Base-by-base conservation (phyloP, 257 asterid genomes). In the Scutellaria minor region DNA sequence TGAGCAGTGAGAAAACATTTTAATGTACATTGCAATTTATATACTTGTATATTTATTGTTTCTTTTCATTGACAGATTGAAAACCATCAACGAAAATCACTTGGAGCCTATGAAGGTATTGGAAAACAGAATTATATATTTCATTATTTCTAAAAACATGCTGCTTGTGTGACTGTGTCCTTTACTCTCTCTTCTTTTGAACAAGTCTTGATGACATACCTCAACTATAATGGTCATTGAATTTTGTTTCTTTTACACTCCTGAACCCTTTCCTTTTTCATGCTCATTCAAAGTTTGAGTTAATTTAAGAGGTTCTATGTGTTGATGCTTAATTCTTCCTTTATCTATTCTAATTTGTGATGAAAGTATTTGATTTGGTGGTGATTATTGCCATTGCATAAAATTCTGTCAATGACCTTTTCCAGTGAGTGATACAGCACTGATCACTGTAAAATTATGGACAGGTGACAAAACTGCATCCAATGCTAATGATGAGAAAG, bases 401-500 rank as follows among this genome's bases (percentile, higher is more conserved):
- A 22, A 53, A 31, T 51, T 53, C 47, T 65, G 50, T 54, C 54
- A 55, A 8, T 46, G 64, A 52, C 15, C 64, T 67, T 70, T 74
- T 18, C 42, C 46, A 39, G 59, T 47, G 56, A 65, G 74, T 9
- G 35, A 31, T 47, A 50, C 22, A 13, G n/a, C 51, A 71, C 77
- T 72, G 68, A 72, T 53, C 65, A 45, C 77, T 51, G 44, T 79
- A 40, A 60, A 80, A 60, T 63, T 55, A 64, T 83, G 70, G 71
- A 67, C 95, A 93, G 98, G 96, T 75, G 81, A 80, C 64, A 89
- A 76, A 76, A 72, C 81, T 45, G 55, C 61, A 51, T 64, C 82
- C 72, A 84, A 70, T 74, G 78, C 77, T 63, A 82, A 71, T 64
- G 94, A 87, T 55, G 97, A 89, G 84, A 93, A 88, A 81, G 97